Base-by-base conservation (phyloP, 148 eudicot species). In the Beta vulgaris region DNA sequence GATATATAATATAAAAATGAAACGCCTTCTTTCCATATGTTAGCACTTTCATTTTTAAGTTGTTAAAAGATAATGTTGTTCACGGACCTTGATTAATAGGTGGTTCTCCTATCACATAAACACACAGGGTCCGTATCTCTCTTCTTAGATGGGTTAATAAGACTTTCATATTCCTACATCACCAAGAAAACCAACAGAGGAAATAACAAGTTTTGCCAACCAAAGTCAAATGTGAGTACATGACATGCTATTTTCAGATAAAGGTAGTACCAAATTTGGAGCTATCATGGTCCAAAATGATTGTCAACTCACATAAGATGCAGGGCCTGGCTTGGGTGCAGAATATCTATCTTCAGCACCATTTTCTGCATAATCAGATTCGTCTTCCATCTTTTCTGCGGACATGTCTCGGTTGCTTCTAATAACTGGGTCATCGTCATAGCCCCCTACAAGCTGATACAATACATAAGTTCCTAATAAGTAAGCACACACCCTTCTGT, bases 381-480 rank as follows among this genome's bases (percentile, higher is more conserved):
- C 87, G 73, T 62, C 77, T 82, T 85, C 90, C 80, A 77, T 66
- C 32, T 59, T 68, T 53, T 86, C 92, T 46, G 83, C 32, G 53
- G 71, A 63, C 69, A 71, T 71, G 71, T 80, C 83, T 71, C 70
- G 63, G 78, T 69, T 82, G 32, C 76, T 73, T 72, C 75, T 81
- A 34, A 51, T 0, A 66, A 65, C 28, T 62, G 59, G 74, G 59
- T 82, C 87, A 62, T 84, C 82, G 73, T 53, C 72, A 69, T 76
- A 79, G 77, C 77, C 86, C 69, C 86, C 91, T 68, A 90, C 81
- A 72, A 90, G 85, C 99, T 92, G 86, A 74, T 67, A 55, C 61
- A 84, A 72, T 60, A 19, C 60, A 67, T 29, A 69, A 25, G 29
- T 32, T 26, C 16, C 35, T 11, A 23, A 53, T 10, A 58, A 67